Evolutionary conservation across 2,329 filamentous ascomycete species (phyloP).

Genomic region (Cytospora leucostoma): DNA sequence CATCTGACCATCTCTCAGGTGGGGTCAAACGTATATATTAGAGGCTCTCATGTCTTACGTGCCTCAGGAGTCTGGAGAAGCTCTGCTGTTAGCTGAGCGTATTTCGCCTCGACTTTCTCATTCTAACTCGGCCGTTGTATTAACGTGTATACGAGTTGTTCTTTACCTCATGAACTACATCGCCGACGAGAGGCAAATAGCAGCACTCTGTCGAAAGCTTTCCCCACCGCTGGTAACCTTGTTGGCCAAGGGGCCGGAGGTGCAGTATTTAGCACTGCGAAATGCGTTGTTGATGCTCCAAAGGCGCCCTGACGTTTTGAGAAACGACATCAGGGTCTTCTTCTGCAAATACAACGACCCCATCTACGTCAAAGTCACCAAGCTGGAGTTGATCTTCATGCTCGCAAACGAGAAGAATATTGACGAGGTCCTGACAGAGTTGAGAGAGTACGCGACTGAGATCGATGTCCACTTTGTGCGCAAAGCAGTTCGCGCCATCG

Average conservation of each 20-base stretch:
- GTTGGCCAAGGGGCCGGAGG: constrained; percentile 92
- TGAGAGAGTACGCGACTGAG: constrained; percentile 95
- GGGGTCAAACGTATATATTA: constrained; percentile 98
- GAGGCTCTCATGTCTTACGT: constrained; percentile 98
- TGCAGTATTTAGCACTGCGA: constrained; percentile 93
- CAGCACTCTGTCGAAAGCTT: constrained; percentile 84
- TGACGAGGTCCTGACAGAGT: constrained; percentile 87
- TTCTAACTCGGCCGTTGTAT: constrained; percentile 92
- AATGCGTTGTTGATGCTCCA: constrained; percentile 95
- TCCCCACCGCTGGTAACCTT: constrained; percentile 94
- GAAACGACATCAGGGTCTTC: constrained; percentile 97
- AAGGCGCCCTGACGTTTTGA: constrained; percentile 84
- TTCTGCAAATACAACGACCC: constrained; percentile 99
- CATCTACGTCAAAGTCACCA: constrained; percentile 99
- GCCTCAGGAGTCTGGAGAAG: constrained; percentile 86
- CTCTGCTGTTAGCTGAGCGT: constrained; percentile 84
- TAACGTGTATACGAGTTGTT: constrained; percentile 95
- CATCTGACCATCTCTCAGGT: constrained; percentile 54
- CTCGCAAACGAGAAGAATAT: constrained; percentile 95
- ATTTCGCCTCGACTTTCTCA: constrained; percentile 95
- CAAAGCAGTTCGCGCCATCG: constrained; percentile 95
- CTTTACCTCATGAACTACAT: constrained; percentile 99
- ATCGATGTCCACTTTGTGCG: constrained; percentile 99
- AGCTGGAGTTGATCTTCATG: constrained; percentile 99
- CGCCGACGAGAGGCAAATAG: constrained; percentile 83